Evolutionary conservation across 2,329 filamentous ascomycete species (phyloP).

Genomic region (Aspergillus neotritici): DNA sequence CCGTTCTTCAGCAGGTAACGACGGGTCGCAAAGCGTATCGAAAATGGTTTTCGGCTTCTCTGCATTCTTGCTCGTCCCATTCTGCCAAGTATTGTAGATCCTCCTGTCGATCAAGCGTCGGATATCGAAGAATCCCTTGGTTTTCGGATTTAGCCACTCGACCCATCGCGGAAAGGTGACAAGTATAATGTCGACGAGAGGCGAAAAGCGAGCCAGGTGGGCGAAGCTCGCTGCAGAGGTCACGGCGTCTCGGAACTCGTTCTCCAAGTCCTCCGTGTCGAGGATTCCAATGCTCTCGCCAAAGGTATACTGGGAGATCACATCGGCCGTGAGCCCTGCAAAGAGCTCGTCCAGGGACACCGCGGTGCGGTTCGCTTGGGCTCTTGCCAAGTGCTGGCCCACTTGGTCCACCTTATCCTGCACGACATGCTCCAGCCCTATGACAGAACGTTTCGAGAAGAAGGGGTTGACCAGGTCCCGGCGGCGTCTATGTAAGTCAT

Average conservation of each 20-base stretch:
- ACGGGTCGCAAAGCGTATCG: constrained; percentile 24
- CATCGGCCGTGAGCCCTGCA: constrained; percentile 35
- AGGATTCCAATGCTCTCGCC: constrained; percentile 27
- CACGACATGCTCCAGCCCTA: too few relatives aligned
- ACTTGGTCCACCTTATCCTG: too few relatives aligned
- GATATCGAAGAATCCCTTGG: constrained; percentile 3
- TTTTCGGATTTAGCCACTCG: too few relatives aligned
- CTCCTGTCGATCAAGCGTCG: constrained; percentile 7
- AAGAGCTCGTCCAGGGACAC: too few relatives aligned
- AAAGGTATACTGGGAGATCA: constrained; percentile 43
- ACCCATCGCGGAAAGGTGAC: too few relatives aligned
- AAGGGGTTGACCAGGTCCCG: too few relatives aligned
- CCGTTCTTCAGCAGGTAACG: constrained; percentile 31
- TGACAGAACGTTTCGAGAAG: too few relatives aligned
- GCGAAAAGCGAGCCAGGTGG: too few relatives aligned
- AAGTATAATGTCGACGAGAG: too few relatives aligned
- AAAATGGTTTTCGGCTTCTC: constrained; percentile 21
- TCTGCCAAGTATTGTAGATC: constrained; percentile 2
- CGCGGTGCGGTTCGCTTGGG: too few relatives aligned
- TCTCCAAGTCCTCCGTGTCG: constrained; percentile 26
- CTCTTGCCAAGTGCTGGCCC: too few relatives aligned
- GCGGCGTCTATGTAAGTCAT: too few relatives aligned
- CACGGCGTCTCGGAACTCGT: constrained; percentile 26
- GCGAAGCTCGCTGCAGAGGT: constrained; percentile 17
- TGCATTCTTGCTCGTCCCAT: background rate